These are phyloP conservation scores for Pseudogymnoascus sp. DNA, from an alignment of 2,329 filamentous ascomycete species.

Conservation along the genomic window DNA sequence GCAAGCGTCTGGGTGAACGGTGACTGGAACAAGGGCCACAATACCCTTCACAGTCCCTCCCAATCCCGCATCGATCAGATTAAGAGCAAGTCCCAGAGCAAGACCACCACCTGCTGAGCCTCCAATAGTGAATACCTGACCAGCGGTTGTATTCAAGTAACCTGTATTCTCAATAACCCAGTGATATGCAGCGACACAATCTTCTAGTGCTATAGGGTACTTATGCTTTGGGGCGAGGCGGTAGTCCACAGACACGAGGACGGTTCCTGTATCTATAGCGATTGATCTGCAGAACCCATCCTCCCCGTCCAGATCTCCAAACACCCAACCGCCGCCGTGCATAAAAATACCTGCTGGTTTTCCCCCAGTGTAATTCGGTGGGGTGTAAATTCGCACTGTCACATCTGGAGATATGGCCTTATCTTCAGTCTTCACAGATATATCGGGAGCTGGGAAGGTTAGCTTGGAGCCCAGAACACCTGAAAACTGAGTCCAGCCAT, in stretches of 20 bases:
- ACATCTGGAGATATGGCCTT: conserved; percentile 23
- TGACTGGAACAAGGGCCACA: conserved; percentile 32
- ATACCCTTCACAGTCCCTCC: conserved; percentile 33
- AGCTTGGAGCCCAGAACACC: conserved; percentile 12
- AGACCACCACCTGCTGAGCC: conserved; percentile 35
- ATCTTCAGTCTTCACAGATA: conserved; percentile 29
- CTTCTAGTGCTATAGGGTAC: conserved; percentile 31
- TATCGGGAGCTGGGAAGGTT: conserved; percentile 26
- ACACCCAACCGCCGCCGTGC: no score
- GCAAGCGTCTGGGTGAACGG: conserved; percentile 32
- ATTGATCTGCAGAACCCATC: conserved; percentile 27
- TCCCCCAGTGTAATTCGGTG: conserved; percentile 25
- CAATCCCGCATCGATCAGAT: conserved; percentile 31
- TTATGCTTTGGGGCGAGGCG: conserved; percentile 31
- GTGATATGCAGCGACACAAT: conserved; percentile 29
- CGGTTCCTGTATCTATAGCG: conserved; percentile 23
- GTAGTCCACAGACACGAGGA: conserved; percentile 33
- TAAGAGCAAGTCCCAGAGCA: conserved; percentile 32
- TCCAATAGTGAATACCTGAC: conserved; percentile 30
- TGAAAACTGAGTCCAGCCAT: no score
- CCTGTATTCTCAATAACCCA: conserved; percentile 28
- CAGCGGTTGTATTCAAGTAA: conserved; percentile 12
- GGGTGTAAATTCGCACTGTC: conserved; percentile 32
- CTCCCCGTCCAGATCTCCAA: conserved; percentile 25
- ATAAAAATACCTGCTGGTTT: conserved; percentile 30